These are phyloP conservation scores for Solanum neorickii DNA, from an alignment of 257 asterid species.

Conservation along the genomic window DNA sequence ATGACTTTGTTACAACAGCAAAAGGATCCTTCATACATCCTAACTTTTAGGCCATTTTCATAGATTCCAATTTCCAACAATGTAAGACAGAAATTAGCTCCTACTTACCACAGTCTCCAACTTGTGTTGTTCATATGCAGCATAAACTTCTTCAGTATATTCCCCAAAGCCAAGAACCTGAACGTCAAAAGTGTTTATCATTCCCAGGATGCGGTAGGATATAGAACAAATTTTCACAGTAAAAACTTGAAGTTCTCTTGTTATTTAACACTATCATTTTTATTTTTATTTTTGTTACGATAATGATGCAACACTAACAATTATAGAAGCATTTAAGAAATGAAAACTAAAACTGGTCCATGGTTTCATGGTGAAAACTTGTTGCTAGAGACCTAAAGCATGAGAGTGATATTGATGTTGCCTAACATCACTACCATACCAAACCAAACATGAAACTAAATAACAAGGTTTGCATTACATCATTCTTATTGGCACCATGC, in stretches of 20 bases:
- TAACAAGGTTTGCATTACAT: neutral
- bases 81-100: neutral
- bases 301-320: neutral
- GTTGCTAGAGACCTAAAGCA: neutral
- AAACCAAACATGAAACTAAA: neutral
- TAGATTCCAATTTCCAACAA: neutral
- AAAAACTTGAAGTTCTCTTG: neutral
- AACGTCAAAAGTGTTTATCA: neutral
- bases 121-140: constrained; percentile 95
- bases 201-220: neutral
- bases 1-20: neutral
- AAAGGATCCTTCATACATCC: neutral
- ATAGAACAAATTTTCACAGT: neutral
- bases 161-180: constrained; percentile 97
- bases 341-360: neutral
- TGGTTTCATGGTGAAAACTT: neutral
- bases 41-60: neutral
- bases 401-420: neutral
- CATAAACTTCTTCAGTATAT: constrained; percentile 77
- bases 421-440: neutral
- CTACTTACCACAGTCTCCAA: constrained; percentile 56
- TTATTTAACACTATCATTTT: neutral
- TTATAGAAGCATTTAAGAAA: neutral
- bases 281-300: neutral
- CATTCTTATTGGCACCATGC: neutral